These are phyloP conservation scores for Eucalyptus coolabah DNA, from an alignment of 345 rosid species.

Conservation along the genomic window DNA sequence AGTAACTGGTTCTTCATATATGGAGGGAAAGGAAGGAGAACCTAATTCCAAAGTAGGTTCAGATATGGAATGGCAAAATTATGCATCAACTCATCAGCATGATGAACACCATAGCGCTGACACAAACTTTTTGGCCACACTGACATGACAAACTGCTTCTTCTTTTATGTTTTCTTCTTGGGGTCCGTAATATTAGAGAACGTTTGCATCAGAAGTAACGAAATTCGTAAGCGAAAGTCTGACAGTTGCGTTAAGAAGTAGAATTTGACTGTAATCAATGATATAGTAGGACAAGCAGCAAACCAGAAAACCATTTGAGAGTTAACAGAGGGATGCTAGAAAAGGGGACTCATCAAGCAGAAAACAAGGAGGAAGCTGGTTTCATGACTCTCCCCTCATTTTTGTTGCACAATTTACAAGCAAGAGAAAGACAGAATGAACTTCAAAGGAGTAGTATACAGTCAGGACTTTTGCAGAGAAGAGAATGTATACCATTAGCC, in stretches of 20 bases:
- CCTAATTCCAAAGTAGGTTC: neutral
- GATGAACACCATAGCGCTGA: neutral
- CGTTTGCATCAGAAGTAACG: neutral
- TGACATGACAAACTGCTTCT: neutral
- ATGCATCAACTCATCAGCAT: neutral
- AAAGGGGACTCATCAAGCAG: neutral
- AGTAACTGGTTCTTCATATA: neutral
- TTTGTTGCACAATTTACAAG: neutral
- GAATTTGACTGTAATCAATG: neutral
- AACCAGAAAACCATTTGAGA: neutral
- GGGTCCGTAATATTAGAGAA: neutral
- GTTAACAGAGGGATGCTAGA: neutral
- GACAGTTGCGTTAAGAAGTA: neutral
- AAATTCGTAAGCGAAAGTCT: neutral
- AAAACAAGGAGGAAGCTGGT: neutral
- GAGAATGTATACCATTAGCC: neutral
- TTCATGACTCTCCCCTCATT: neutral
- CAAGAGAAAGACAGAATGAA: neutral
- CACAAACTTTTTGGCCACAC: neutral
- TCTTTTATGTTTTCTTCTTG: neutral
- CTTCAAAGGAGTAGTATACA: neutral
- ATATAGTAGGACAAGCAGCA: neutral
- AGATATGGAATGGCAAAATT: neutral
- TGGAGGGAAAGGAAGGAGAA: neutral
- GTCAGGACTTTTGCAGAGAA: neutral